Percentiles rank a stretch among this genome's conserved stretches.
phyloP scores from a whole-genome alignment of 2,329 filamentous ascomycete species.

The Sporothrix pallida region DNA sequence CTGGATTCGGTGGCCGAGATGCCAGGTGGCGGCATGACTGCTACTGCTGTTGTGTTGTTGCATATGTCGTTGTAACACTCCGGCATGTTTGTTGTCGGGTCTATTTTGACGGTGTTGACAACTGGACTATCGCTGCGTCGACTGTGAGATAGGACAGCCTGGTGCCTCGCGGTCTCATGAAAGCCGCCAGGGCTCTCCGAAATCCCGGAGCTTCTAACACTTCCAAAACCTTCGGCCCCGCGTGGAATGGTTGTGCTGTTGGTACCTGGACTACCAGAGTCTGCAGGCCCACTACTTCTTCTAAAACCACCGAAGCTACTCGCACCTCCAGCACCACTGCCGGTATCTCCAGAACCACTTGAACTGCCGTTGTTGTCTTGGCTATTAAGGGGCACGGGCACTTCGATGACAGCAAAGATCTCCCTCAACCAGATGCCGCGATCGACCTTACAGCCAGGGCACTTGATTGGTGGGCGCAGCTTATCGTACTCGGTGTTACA shows the following conservation, averaged over 20 bases:
- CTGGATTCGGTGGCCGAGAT: background rate
- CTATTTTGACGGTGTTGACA: background rate
- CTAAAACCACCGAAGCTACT: background rate
- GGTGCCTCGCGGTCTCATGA: too few relatives aligned
- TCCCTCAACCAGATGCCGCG: conserved; percentile 35
- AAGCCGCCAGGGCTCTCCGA: background rate
- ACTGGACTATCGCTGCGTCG: background rate
- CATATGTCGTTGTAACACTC: conserved; percentile 25
- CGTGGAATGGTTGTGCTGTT: too few relatives aligned
- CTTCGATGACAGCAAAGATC: conserved; percentile 35
- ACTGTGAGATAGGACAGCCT: too few relatives aligned
- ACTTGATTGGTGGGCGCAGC: conserved; percentile 24
- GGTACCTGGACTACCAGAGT: background rate
- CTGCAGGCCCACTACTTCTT: background rate
- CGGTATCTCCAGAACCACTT: background rate
- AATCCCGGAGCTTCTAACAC: too few relatives aligned
- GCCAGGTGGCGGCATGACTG: conserved; percentile 8
- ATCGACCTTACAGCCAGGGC: conserved; percentile 28
- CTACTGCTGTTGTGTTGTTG: conserved; percentile 6
- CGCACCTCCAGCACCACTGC: background rate
- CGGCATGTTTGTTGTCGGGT: conserved; percentile 8
- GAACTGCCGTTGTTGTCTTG: background rate
- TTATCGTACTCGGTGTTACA: conserved; percentile 27
- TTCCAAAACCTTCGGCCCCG: too few relatives aligned
- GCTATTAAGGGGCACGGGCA: conserved; percentile 28